Conservation (phyloP, 2,329 filamentous ascomycete species). For the Pochonia chlamydosporia region DNA sequence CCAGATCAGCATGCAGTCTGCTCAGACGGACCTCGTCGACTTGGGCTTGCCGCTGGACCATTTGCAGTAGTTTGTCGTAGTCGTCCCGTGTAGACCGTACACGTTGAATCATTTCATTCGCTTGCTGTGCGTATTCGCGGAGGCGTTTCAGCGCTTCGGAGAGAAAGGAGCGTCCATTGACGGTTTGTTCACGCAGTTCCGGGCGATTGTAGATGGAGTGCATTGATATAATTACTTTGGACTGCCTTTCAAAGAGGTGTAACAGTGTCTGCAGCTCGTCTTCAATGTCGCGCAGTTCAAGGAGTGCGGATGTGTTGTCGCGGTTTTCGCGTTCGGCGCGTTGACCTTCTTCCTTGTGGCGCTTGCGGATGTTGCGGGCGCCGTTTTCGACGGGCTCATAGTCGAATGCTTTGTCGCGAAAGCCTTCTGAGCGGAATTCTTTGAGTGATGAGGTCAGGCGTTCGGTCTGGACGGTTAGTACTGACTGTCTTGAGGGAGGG, state of each 20-base stretch:
- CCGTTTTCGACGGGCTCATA: conserved; percentile 36
- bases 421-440: conserved; percentile 53
- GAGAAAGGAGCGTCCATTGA: conserved; percentile 45
- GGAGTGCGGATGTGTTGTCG: conserved; percentile 55
- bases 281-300: conserved; percentile 59
- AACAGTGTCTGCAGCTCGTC: conserved; percentile 55
- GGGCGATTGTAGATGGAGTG: conserved; percentile 34
- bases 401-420: conserved; percentile 37
- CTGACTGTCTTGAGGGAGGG: not conserved
- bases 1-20: conserved; percentile 56
- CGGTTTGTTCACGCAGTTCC: conserved; percentile 34
- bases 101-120: conserved; percentile 52
- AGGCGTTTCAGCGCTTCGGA: conserved; percentile 46
- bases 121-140: conserved; percentile 48
- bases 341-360: conserved; percentile 33
- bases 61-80: conserved; percentile 60
- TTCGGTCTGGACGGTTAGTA: conserved; percentile 42
- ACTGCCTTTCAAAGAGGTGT: conserved; percentile 53
- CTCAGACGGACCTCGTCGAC: conserved; percentile 61
- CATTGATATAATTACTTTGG: conserved; percentile 43
- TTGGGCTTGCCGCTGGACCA: conserved; percentile 61
- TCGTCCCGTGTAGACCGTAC: conserved; percentile 53
- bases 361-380: conserved; percentile 29
- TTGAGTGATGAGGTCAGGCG: conserved; percentile 58
- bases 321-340: conserved; percentile 52